A percentile compares a stretch with the other conserved stretches of the same genome.
These are phyloP conservation scores for Decorospora gaudefroyi DNA, from an alignment of 2,329 filamentous ascomycete species.

Conservation along the genomic window DNA sequence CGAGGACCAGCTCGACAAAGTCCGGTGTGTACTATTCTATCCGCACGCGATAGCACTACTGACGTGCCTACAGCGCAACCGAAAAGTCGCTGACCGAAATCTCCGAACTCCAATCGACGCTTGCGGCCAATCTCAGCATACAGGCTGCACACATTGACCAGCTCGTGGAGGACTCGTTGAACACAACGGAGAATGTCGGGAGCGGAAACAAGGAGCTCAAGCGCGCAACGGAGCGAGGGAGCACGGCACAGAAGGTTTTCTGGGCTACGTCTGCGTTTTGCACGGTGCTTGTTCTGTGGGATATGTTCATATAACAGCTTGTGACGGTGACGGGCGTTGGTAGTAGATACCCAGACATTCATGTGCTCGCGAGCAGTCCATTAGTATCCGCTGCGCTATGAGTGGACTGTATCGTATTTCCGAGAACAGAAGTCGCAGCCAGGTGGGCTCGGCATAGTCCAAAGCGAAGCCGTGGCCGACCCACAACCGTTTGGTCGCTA, in stretches of 20 bases:
- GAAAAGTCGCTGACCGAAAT: slow-evolving; percentile 93
- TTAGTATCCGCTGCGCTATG: slow-evolving; percentile 11
- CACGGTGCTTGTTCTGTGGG: slow-evolving; percentile 54
- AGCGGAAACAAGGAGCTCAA: slow-evolving; percentile 91
- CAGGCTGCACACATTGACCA: slow-evolving; percentile 90
- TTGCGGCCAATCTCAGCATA: slow-evolving; percentile 81
- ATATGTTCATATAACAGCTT: slow-evolving; percentile 52
- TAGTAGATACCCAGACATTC: slow-evolving; percentile 13
- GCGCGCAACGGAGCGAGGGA: slow-evolving; percentile 66
- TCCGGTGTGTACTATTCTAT: slow-evolving; percentile 68
- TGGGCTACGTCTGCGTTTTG: slow-evolving; percentile 55
- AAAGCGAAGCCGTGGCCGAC: slow-evolving; percentile 13
- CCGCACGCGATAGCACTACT: slow-evolving; percentile 11
- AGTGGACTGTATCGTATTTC: slow-evolving; percentile 25
- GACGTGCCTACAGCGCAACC: slow-evolving; percentile 64
- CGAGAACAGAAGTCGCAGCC: slow-evolving; percentile 25
- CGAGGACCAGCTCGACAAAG: slow-evolving; percentile 90
- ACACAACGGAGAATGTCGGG: slow-evolving; percentile 83
- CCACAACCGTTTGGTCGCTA: slow-evolving; percentile 18
- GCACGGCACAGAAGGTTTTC: slow-evolving; percentile 56
- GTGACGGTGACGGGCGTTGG: neutral
- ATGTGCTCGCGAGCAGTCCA: slow-evolving; percentile 12
- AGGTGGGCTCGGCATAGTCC: slow-evolving; percentile 16
- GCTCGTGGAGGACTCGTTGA: slow-evolving; percentile 79
- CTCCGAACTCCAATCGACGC: slow-evolving; percentile 84